Percentiles rank a stretch among this genome's conserved stretches.
These are phyloP conservation scores for Plectranthus barbatus DNA, from an alignment of 257 asterid species.

Conservation along the genomic window DNA sequence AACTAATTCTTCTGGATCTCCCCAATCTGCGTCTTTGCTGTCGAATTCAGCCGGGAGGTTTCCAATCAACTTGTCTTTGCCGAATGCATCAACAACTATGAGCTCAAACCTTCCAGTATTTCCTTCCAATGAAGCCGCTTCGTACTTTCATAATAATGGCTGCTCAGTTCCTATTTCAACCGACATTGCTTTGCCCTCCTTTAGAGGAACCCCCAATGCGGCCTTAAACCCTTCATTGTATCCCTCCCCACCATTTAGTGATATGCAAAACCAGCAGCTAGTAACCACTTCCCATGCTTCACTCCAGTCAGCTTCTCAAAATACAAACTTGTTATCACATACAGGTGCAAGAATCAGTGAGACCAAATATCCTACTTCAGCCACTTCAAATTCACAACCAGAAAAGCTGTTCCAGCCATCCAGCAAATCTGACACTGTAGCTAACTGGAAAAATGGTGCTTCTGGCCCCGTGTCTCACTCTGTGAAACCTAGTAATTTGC, in stretches of 20 bases:
- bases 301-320: conserved; percentile 19
- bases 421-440: conserved; percentile 14
- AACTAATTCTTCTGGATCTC: conserved; percentile 22
- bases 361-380: conserved; percentile 13
- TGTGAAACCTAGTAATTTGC: conserved; percentile 10
- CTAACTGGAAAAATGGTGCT: conserved; percentile 13
- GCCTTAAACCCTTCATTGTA: conserved; percentile 34
- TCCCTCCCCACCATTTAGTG: conserved; percentile 22
- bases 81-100: conserved; percentile 20
- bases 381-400: conserved; percentile 6
- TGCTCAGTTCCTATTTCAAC: conserved; percentile 30
- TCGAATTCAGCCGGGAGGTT: conserved; percentile 25
- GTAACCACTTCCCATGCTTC: conserved; percentile 17
- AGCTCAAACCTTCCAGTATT: conserved; percentile 24
- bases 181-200: conserved; percentile 21
- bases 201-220: conserved; percentile 20
- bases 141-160: conserved; percentile 31
- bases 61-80: conserved; percentile 18
- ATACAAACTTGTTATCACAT: conserved; percentile 23
- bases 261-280: conserved; percentile 27
- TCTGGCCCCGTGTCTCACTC: conserved; percentile 20
- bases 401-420: conserved; percentile 19
- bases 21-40: conserved; percentile 25
- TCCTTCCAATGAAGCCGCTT: conserved; percentile 28
- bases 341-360: conserved; percentile 9